Percentiles rank a stretch among this genome's conserved stretches.
Evolutionary conservation across 805 yeast species (phyloP).

Genomic region (Cyberlindnera euphorbiiphila): DNA sequence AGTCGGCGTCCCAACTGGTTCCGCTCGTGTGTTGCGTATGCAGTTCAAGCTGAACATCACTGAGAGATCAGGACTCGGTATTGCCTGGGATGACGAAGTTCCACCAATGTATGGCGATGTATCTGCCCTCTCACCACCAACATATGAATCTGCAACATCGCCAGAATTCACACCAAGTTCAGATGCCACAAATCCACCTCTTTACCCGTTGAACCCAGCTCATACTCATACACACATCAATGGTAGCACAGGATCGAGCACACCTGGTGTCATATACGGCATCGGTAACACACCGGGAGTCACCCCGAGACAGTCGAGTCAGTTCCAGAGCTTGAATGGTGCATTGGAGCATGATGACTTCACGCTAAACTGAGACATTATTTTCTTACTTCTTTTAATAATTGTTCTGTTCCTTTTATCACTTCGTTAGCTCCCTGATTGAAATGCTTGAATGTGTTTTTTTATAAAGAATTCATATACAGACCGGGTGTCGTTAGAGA

Average conservation of each 20-base stretch:
- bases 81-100: conserved; percentile 98
- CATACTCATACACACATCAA: conserved; percentile 25
- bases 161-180: conserved; percentile 11
- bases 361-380: conserved; percentile 10
- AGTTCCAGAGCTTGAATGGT: conserved; percentile 24
- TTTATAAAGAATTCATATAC: background rate
- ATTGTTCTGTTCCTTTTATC: background rate
- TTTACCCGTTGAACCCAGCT: conserved; percentile 28
- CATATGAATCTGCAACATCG: conserved; percentile 43
- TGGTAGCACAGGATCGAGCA: conserved; percentile 21
- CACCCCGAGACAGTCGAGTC: conserved; percentile 27
- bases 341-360: conserved; percentile 25
- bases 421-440: no score
- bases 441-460: background rate
- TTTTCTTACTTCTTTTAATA: background rate
- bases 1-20: conserved; percentile 83
- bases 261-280: conserved; percentile 40
- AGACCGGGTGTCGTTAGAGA: no score
- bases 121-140: conserved; percentile 81
- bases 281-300: conserved; percentile 40
- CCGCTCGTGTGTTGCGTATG: conserved; percentile 93
- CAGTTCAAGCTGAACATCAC: conserved; percentile 81
- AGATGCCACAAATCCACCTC: conserved; percentile 24
- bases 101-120: conserved; percentile 95
- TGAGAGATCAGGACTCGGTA: conserved; percentile 92